These are phyloP conservation scores for Zymoseptoria tritici DNA, from an alignment of 2,329 filamentous ascomycete species.

Conservation along the genomic window DNA sequence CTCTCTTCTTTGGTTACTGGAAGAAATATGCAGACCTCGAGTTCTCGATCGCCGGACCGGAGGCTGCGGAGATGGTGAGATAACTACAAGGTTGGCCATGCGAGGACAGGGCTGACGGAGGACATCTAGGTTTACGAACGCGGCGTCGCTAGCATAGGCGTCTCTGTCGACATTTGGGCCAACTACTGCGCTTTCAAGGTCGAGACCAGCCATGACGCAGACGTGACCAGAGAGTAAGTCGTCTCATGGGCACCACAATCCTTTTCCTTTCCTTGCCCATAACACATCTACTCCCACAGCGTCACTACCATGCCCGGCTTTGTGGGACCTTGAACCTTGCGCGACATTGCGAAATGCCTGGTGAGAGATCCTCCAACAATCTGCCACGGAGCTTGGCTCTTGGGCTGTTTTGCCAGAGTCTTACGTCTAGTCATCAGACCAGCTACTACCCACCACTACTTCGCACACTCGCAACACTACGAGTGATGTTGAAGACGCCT, in stretches of 20 bases:
- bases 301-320: constrained; percentile 8
- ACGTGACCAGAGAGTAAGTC: constrained; percentile 99
- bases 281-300: constrained; percentile 11
- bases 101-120: constrained; percentile 25
- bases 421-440: constrained; percentile 25
- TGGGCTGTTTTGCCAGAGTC: constrained; percentile 21
- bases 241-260: constrained; percentile 46
- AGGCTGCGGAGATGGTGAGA: constrained; percentile 90
- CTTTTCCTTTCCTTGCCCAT: constrained; percentile 47
- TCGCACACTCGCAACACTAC: constrained; percentile 6
- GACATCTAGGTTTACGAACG: constrained; percentile 75
- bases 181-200: constrained; percentile 98
- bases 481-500: constrained; percentile 4
- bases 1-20: constrained; percentile 96
- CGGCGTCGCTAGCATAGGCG: constrained; percentile 84
- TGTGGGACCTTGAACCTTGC: constrained; percentile 10
- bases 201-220: constrained; percentile 89
- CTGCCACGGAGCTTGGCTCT: constrained; percentile 26
- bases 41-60: constrained; percentile 92
- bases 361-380: constrained; percentile 25
- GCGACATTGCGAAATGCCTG: constrained; percentile 13
- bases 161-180: constrained; percentile 93
- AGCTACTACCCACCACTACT: constrained; percentile 9
- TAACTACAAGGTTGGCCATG: constrained; percentile 1
- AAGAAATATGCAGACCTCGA: constrained; percentile 98